A percentile compares a stretch with the other conserved stretches of the same genome.
phyloP scores from a whole-genome alignment of 192 early-diverging fungal species.

The Linnemannia exigua region DNA sequence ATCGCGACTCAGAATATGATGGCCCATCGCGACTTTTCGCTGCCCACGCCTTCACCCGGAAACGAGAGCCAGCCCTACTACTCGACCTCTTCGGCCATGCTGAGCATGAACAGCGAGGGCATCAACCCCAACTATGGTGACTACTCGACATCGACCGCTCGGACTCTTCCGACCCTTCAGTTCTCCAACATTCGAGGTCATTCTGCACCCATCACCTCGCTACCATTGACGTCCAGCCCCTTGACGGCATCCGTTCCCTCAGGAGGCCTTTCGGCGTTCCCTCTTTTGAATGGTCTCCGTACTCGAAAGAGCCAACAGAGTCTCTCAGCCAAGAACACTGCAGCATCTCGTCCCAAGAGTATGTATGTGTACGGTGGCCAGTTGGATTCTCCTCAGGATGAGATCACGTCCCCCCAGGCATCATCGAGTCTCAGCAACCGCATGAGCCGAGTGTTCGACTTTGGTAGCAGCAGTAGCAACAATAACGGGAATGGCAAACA shows the following conservation, averaged over 20 bases:
- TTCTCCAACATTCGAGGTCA: conserved; percentile 11
- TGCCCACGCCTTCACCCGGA: conserved; percentile 20
- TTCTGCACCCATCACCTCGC: conserved; percentile 11
- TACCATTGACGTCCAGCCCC: conserved; percentile 31
- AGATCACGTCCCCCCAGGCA: neutral
- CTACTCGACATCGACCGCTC: conserved; percentile 4
- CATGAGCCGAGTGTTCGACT: conserved; percentile 50
- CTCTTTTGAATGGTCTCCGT: conserved; percentile 42
- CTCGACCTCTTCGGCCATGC: conserved; percentile 6
- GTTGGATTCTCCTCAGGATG: conserved; percentile 11
- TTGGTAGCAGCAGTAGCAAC: conserved; percentile 10
- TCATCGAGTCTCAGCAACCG: conserved; percentile 29
- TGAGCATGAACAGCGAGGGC: conserved; percentile 47
- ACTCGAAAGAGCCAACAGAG: conserved; percentile 51
- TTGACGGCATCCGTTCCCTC: conserved; percentile 11
- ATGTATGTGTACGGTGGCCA: conserved; percentile 18
- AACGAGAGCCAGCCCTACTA: neutral
- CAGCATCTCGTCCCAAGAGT: conserved; percentile 33
- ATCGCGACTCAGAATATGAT: conserved; percentile 54
- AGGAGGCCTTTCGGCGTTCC: conserved; percentile 42
- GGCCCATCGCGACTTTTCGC: conserved; percentile 42
- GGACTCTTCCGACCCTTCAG: conserved; percentile 37
- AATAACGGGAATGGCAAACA: neutral
- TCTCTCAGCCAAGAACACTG: conserved; percentile 3
- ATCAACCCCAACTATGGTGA: conserved; percentile 48